Evolutionary conservation across 2,329 filamentous ascomycete genomes (phyloP).

Genomic region (Coniochaeta sp.): DNA sequence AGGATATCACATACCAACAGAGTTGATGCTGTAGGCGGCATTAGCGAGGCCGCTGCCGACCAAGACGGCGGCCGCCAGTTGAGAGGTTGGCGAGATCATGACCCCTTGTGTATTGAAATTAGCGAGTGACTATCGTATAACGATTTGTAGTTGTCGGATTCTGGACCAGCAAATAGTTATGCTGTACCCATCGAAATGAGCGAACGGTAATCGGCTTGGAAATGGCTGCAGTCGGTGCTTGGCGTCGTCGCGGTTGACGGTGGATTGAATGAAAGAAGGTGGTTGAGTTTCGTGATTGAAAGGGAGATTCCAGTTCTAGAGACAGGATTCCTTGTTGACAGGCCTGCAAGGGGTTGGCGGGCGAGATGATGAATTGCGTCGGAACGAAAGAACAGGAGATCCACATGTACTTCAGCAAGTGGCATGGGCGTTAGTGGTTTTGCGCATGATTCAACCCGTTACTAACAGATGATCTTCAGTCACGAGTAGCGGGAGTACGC

Average conservation of each 20-base stretch:
- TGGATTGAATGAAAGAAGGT: background rate
- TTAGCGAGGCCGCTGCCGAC: background rate
- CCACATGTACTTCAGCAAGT: background rate
- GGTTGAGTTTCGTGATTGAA: background rate
- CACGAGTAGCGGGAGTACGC: background rate
- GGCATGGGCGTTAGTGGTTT: background rate
- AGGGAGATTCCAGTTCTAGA: background rate
- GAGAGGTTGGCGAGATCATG: slow-evolving; percentile 1
- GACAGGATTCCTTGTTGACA: background rate
- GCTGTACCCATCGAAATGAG: background rate
- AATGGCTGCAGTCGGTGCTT: background rate
- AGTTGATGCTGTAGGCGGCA: background rate
- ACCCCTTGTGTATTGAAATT: background rate
- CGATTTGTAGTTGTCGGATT: background rate
- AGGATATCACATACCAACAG: background rate
- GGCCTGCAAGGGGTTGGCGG: background rate
- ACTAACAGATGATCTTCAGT: background rate
- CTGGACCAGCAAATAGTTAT: background rate
- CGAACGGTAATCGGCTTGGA: background rate
- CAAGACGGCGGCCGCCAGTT: background rate
- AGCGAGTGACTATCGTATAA: slow-evolving; percentile 1
- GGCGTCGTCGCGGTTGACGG: background rate
- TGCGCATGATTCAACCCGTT: background rate
- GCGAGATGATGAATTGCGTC: background rate
- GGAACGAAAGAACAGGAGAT: background rate